These are phyloP conservation scores for Tylopilus sp. DNA, from an alignment of 768 basidiomycete species.

Conservation along the genomic window DNA sequence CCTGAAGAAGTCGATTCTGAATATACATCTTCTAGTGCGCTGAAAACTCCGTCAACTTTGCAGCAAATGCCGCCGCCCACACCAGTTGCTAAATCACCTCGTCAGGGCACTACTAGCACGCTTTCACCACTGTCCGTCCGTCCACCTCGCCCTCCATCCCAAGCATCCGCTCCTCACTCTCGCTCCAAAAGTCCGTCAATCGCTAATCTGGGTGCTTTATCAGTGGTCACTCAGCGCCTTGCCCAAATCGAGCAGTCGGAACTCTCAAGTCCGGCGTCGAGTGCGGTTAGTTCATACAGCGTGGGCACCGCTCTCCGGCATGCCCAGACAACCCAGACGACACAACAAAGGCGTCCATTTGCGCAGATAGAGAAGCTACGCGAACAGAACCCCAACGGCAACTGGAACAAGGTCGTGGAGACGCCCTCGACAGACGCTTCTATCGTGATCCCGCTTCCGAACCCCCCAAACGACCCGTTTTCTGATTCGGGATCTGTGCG, in stretches of 20 bases:
- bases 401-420: neutral
- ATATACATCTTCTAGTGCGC: constrained; percentile 26
- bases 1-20: constrained; percentile 23
- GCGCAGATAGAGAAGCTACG: constrained; percentile 24
- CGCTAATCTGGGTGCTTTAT: constrained; percentile 54
- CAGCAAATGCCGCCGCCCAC: constrained; percentile 18
- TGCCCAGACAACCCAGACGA: constrained; percentile 17
- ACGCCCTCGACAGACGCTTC: constrained; percentile 24
- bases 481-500: constrained; percentile 16
- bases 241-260: constrained; percentile 49
- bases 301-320: constrained; percentile 22
- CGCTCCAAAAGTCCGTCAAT: constrained; percentile 55
- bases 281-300: constrained; percentile 20
- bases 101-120: neutral
- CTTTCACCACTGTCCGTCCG: constrained; percentile 20
- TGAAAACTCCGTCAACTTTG: constrained; percentile 4
- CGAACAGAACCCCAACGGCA: neutral
- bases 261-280: constrained; percentile 17
- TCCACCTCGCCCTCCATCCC: constrained; percentile 26
- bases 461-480: constrained; percentile 5
- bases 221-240: constrained; percentile 64
- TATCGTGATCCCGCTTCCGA: constrained; percentile 23
- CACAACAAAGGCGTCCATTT: constrained; percentile 17
- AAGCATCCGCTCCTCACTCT: constrained; percentile 22
- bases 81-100: constrained; percentile 28